Evolutionary conservation across 176 grass and related monocot genomes (phyloP), one percentile per base, ranked within the genome.

Genomic region (Oryza longistaminata): DNA sequence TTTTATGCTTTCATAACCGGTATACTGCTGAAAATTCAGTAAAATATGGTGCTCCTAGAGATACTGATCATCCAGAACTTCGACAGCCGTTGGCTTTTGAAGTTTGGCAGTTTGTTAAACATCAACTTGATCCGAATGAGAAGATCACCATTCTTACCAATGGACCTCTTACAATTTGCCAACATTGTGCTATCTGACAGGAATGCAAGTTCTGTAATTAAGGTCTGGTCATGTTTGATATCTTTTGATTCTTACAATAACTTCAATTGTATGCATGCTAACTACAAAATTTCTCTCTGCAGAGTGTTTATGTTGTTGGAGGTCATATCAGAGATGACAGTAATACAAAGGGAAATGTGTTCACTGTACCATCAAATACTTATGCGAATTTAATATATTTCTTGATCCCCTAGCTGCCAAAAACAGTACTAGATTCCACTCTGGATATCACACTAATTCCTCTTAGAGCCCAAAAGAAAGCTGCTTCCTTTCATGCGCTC

Each of bases 131-230:
- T 83, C 85, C 91, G 80, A 85, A 77, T 34, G 80, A 95, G 49
- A 95, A 83, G 77, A 83, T 98, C 70, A 87, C 85, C 78, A 79
- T 93, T 66, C 77, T 98, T 74, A 89, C 89, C 12, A 98, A 46
- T 81, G 89, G 96, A 65, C 96, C 95, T 70, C 91, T 98, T 76
- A 98, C 91, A 80, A 95, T 80, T 98, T 16, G 96, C 93, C 68
- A 93, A 86, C 68, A 93, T 98, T 9, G 9, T 98, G n/a, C 87
- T 87, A 33, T 86, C 73, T 64, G 91, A 98, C 68, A 87, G 65
- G 19, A 86, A 66, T 34, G 82, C 85, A 73, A 85, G 12, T 70
- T 85, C 81, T 77, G 45, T 83, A 45, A 89, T 93, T 85, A 77
- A 92, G 87, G 96, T 95, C n/a, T 43, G 80, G 26, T 66, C n/a